These are phyloP conservation scores for Hericium alpestre DNA, from an alignment of 768 basidiomycete genomes.

Conservation along the genomic window DNA sequence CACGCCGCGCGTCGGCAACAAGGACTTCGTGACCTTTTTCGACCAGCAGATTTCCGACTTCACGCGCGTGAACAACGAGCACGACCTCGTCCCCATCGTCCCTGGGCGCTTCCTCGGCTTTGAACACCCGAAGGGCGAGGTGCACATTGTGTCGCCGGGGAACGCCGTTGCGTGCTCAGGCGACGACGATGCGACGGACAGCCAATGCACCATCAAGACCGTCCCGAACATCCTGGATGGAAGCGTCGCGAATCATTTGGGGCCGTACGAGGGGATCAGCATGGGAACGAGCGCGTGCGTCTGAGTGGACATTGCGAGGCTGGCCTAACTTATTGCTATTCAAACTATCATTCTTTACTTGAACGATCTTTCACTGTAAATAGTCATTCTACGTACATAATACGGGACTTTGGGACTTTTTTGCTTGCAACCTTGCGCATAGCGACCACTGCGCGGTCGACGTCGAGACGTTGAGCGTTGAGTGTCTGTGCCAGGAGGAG, in stretches of 20 bases:
- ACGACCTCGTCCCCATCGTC: slow-evolving; percentile 8
- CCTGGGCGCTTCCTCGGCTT: slow-evolving; percentile 10
- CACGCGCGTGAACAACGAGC: slow-evolving; percentile 10
- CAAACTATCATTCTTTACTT: neutral
- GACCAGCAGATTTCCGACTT: slow-evolving; percentile 8
- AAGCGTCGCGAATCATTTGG: slow-evolving; percentile 43
- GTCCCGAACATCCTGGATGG: slow-evolving; percentile 37
- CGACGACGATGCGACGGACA: slow-evolving; percentile 44
- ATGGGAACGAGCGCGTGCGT: slow-evolving; percentile 40
- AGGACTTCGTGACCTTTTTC: slow-evolving; percentile 5
- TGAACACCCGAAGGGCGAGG: slow-evolving; percentile 6
- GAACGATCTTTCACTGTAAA: too few relatives aligned
- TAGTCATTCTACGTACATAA: too few relatives aligned
- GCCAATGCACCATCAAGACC: slow-evolving; percentile 41
- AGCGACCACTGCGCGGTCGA: too few relatives aligned
- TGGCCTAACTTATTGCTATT: neutral
- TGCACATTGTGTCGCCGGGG: slow-evolving; percentile 7
- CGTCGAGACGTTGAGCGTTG: too few relatives aligned
- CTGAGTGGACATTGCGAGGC: neutral
- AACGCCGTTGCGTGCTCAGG: slow-evolving; percentile 4
- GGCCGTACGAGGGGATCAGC: slow-evolving; percentile 43
- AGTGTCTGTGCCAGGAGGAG: too few relatives aligned
- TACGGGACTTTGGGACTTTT: too few relatives aligned
- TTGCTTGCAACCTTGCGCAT: too few relatives aligned
- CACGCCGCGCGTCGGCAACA: slow-evolving; percentile 10